Conservation (phyloP, 805 yeast genomes). For the Monosporozyma aerobia region DNA sequence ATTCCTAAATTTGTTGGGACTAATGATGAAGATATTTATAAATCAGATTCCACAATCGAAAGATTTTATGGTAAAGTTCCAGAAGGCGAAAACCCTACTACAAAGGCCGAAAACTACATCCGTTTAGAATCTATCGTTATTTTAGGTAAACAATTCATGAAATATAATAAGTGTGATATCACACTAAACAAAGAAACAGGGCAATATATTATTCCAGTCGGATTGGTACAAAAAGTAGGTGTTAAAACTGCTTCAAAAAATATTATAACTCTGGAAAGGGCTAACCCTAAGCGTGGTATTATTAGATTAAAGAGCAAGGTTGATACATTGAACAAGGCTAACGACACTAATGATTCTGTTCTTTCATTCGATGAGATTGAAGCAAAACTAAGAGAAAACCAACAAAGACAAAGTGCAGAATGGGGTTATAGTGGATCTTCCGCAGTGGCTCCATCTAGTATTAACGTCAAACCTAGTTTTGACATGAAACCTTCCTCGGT, state of each 20-base stretch:
- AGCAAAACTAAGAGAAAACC: neutral
- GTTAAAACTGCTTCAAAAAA: neutral
- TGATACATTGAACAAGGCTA: neutral
- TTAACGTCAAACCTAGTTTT: slow-evolving; percentile 20
- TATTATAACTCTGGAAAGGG: neutral
- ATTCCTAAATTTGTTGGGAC: slow-evolving; percentile 47
- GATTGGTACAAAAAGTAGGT: neutral
- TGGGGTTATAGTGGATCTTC: slow-evolving; percentile 30
- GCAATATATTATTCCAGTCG: neutral
- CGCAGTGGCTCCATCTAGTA: slow-evolving; percentile 21
- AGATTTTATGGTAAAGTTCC: slow-evolving; percentile 15
- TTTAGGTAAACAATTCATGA: slow-evolving; percentile 13
- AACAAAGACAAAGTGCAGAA: neutral
- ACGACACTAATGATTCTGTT: slow-evolving; percentile 7
- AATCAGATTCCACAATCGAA: slow-evolving; percentile 11
- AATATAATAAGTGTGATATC: slow-evolving; percentile 13
- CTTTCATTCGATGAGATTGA: slow-evolving; percentile 10
- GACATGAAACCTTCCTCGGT: neutral
- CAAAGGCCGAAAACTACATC: slow-evolving; percentile 7
- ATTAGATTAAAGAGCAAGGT: neutral
- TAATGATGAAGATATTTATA: slow-evolving; percentile 34
- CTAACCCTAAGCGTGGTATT: neutral
- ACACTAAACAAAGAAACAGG: slow-evolving; percentile 2
- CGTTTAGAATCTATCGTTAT: slow-evolving; percentile 12
- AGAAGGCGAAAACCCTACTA: slow-evolving; percentile 4